Base-by-base conservation (phyloP, 1,139 yeast genomes). In the Yamadazyma buinensis region DNA sequence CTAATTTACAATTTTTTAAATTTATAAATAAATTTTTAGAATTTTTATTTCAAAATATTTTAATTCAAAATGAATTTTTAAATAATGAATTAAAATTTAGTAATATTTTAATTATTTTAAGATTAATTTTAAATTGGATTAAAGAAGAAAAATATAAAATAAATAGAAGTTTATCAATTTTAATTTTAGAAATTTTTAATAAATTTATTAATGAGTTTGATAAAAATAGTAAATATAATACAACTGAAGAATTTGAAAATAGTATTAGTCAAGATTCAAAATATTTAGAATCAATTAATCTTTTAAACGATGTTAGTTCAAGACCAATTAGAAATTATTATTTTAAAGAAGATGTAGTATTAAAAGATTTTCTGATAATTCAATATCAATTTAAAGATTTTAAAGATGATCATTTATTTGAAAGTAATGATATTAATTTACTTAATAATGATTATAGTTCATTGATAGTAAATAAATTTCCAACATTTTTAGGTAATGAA, bases 301-400 rank as follows among this genome's bases (percentile, higher is more conserved):
- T 38, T 7, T 26, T 33, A 4, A 15, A 12, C 3, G 15, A 26
- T 7, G 21, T 18, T 6, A 32, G 38, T 4, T 36, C 39, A 15
- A 42, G 61, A 27, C 72, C 73, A 2, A 40, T 52, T n/a, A 64
- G 90, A 52, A 51, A 55, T 2, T 74, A 77, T 42, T 74, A 72
- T 38, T 82, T 80, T 47, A 56, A 62, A 28, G 92, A 83, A 46
- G 94, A 84, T 57, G 76, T 81, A 8, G 57, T 67, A 12, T 60
- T 80, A 41, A 75, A 75, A 41, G 88, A 80, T 39, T 80, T 77
- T 46, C 60, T 64, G 34, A 68, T 80, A 3, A 63, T 82, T 20
- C 71, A 67, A 26, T 72, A 60, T 46, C 72, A 71, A 39, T 64
- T 81, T 39, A 68, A 68, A 35, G 88, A 80, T 51, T 82, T 81